A percentile compares a stretch with the other conserved stretches of the same genome.
These are phyloP conservation scores for Rhynchosporium secalis DNA, from an alignment of 2,329 filamentous ascomycete genomes.

Conservation along the genomic window DNA sequence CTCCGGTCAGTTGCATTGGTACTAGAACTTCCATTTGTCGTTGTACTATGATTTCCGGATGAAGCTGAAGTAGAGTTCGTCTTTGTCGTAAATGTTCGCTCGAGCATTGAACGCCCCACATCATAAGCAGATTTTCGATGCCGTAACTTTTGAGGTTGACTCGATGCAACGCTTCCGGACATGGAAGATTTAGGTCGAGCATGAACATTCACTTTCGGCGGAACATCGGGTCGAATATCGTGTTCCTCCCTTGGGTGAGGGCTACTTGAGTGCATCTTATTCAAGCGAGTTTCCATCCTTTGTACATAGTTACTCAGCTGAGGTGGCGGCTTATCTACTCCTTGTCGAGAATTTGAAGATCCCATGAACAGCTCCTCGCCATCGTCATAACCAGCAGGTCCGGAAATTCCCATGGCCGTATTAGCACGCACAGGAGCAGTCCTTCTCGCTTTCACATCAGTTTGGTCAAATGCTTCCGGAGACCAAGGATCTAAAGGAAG, in stretches of 20 bases:
- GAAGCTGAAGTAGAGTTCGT: slow-evolving; percentile 81
- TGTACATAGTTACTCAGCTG: slow-evolving; percentile 85
- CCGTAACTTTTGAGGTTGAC: slow-evolving; percentile 48
- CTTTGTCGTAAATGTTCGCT: slow-evolving; percentile 83
- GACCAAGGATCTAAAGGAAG: slow-evolving; percentile 77
- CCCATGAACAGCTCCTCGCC: slow-evolving; percentile 46
- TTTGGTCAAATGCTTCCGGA: slow-evolving; percentile 74
- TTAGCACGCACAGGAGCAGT: slow-evolving; percentile 55
- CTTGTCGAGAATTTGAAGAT: slow-evolving; percentile 36
- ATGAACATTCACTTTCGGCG: slow-evolving; percentile 52
- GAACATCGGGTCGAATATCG: slow-evolving; percentile 33
- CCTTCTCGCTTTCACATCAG: slow-evolving; percentile 37
- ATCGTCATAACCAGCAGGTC: slow-evolving; percentile 54
- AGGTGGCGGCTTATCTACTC: slow-evolving; percentile 59
- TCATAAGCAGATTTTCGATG: slow-evolving; percentile 79
- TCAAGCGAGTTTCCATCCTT: slow-evolving; percentile 82
- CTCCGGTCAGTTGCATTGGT: slow-evolving; percentile 80
- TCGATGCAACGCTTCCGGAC: slow-evolving; percentile 45
- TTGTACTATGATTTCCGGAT: slow-evolving; percentile 66
- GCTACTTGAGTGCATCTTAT: slow-evolving; percentile 36
- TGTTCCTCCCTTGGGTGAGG: slow-evolving; percentile 24
- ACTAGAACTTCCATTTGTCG: slow-evolving; percentile 64
- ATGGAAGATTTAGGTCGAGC: slow-evolving; percentile 60
- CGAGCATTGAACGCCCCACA: slow-evolving; percentile 66
- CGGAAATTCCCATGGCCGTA: slow-evolving; percentile 71